Evolutionary conservation across 2,329 filamentous ascomycete species (phyloP).

Genomic region (Penicillium fuscoglaucum): DNA sequence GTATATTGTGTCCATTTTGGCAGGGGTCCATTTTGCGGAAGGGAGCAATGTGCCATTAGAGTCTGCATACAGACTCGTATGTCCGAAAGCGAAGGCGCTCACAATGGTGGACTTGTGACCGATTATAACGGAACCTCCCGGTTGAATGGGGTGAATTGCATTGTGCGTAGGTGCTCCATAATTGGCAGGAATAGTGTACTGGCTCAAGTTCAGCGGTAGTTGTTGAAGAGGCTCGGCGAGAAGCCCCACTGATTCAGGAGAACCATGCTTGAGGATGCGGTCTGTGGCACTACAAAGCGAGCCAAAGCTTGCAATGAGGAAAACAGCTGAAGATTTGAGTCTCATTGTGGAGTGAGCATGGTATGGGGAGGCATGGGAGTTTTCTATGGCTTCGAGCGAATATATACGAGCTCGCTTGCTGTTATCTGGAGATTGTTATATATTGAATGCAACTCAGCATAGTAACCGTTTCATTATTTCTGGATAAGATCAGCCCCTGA

Average conservation of each 20-base stretch:
- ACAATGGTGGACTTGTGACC: constrained; percentile 23
- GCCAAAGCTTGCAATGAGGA: background rate
- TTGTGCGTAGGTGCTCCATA: constrained; percentile 15
- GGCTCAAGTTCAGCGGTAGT: constrained; percentile 9
- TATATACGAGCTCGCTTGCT: background rate
- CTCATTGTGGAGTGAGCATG: background rate
- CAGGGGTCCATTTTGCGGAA: constrained; percentile 25
- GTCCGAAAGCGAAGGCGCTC: constrained; percentile 22
- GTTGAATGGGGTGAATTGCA: constrained; percentile 21
- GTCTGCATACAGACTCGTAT: constrained; percentile 27
- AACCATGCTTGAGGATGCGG: constrained; percentile 2
- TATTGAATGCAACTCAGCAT: too few species aligned
- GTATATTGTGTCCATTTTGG: constrained; percentile 40
- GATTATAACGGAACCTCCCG: constrained; percentile 19
- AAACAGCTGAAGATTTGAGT: background rate
- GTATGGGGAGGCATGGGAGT: too few species aligned
- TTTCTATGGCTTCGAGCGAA: background rate
- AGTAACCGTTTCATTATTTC: too few species aligned
- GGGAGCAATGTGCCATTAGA: constrained; percentile 31
- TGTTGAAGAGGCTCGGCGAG: constrained; percentile 9
- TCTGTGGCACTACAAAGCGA: constrained; percentile 1
- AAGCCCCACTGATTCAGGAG: constrained; percentile 11
- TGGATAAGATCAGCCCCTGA: too few species aligned
- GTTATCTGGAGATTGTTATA: background rate
- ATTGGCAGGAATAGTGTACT: constrained; percentile 8